These are phyloP conservation scores for Drechslerella stenobrocha DNA, from an alignment of 2,329 filamentous ascomycete genomes.

Conservation along the genomic window DNA sequence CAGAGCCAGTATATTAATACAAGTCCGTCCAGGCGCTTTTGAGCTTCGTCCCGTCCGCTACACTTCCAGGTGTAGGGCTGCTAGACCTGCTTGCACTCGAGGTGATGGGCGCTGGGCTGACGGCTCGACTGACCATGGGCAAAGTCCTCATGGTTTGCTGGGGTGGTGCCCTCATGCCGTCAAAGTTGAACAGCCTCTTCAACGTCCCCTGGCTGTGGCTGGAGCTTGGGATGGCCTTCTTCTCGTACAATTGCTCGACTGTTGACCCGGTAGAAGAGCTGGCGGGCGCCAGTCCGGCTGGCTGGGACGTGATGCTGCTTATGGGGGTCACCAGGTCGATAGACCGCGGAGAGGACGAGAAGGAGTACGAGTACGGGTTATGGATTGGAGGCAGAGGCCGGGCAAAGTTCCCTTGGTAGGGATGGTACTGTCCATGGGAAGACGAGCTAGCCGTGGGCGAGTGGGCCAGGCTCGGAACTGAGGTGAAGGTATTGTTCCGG, in stretches of 20 bases:
- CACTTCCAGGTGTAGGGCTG: constrained; percentile 40
- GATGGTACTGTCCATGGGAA: constrained; percentile 27
- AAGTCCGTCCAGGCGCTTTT: constrained; percentile 43
- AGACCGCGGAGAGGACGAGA: constrained; percentile 52
- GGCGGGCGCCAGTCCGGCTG: constrained; percentile 20
- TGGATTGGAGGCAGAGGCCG: constrained; percentile 52
- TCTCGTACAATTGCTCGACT: constrained; percentile 47
- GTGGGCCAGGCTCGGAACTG: constrained; percentile 46
- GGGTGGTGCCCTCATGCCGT: constrained; percentile 50
- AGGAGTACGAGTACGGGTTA: constrained; percentile 50
- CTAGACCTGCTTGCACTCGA: constrained; percentile 23
- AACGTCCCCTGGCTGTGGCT: constrained; percentile 47
- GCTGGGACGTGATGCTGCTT: constrained; percentile 40
- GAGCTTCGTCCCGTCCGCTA: constrained; percentile 38
- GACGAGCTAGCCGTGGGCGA: constrained; percentile 32
- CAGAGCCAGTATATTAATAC: too few species aligned
- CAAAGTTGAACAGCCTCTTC: constrained; percentile 53
- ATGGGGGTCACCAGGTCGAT: constrained; percentile 53
- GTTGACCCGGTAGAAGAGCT: constrained; percentile 8
- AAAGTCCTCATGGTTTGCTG: constrained; percentile 17
- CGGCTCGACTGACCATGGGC: constrained; percentile 31
- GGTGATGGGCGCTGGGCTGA: constrained; percentile 25
- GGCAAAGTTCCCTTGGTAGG: constrained; percentile 47
- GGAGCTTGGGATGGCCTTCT: constrained; percentile 28
- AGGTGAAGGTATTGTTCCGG: constrained; percentile 49